These are phyloP conservation scores for Tephrocybe rancida DNA, from an alignment of 768 basidiomycete species.

Conservation along the genomic window DNA sequence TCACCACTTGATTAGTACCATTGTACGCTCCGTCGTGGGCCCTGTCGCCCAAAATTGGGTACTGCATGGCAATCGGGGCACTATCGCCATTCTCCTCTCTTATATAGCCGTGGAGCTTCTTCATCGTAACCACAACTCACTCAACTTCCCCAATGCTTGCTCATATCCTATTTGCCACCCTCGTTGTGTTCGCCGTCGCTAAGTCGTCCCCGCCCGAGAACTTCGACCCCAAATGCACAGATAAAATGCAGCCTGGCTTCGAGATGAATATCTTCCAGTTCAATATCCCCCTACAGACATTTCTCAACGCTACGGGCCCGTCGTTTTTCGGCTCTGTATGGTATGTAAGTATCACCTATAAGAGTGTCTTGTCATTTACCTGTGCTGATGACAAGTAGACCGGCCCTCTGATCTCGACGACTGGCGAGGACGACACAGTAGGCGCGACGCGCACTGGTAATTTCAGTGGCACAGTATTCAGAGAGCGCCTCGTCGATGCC, in stretches of 20 bases:
- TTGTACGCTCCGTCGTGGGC: too few species aligned
- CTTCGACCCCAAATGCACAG: neutral
- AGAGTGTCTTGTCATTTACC: too few species aligned
- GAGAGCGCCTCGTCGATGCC: neutral
- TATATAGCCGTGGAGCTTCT: too few species aligned
- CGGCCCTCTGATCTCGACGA: neutral
- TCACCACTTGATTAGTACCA: too few species aligned
- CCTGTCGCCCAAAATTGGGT: too few species aligned
- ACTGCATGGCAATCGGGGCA: too few species aligned
- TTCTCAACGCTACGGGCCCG: neutral
- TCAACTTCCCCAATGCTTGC: neutral
- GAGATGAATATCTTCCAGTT: neutral
- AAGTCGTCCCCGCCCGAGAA: neutral
- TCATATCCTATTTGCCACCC: neutral
- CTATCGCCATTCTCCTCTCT: too few species aligned
- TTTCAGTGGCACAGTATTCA: neutral
- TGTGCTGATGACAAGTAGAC: neutral
- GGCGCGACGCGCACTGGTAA: conserved; percentile 4
- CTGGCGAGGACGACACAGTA: conserved; percentile 3
- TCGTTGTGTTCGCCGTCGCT: neutral
- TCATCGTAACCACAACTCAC: too few species aligned
- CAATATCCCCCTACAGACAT: neutral
- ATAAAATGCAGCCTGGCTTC: neutral
- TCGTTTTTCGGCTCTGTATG: neutral
- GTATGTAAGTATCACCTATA: neutral